Percentiles rank a stretch among this genome's conserved stretches.
These are phyloP conservation scores for Diaporthe eres DNA, from an alignment of 2,329 filamentous ascomycete species.

Conservation along the genomic window DNA sequence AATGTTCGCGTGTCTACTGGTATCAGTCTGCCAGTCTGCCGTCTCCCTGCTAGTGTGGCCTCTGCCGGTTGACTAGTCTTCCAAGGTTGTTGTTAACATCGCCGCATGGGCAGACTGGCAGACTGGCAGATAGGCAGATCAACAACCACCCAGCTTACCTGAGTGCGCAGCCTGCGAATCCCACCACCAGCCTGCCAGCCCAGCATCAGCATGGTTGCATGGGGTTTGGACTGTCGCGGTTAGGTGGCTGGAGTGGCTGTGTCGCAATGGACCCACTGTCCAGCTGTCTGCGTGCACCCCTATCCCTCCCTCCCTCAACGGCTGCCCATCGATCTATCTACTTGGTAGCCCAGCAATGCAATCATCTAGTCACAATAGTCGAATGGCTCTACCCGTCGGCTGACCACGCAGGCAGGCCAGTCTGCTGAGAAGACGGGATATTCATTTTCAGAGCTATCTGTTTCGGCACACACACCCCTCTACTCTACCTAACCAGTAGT, in stretches of 20 bases:
- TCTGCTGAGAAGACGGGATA: not conserved
- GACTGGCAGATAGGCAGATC: not conserved
- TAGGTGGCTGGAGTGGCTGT: constrained; percentile 27
- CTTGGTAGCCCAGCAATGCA: not conserved
- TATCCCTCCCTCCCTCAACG: not conserved
- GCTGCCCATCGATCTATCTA: not conserved
- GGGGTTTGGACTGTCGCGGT: not conserved
- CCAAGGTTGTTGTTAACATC: not conserved
- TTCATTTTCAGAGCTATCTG: not conserved
- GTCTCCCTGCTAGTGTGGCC: not conserved
- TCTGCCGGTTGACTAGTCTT: not conserved
- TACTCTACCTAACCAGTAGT: not conserved
- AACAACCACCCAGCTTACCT: too few species aligned
- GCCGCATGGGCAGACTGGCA: not conserved
- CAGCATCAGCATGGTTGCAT: not conserved
- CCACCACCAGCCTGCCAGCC: not conserved
- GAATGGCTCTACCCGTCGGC: not conserved
- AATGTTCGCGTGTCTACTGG: not conserved
- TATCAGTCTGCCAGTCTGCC: not conserved
- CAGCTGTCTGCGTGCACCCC: not conserved
- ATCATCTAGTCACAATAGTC: not conserved
- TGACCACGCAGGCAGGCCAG: not conserved
- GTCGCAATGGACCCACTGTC: not conserved
- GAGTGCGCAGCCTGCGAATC: not conserved
- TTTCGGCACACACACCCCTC: not conserved